These are phyloP conservation scores for Gloeostereum incarnatum DNA, from an alignment of 768 basidiomycete species.

Conservation along the genomic window DNA sequence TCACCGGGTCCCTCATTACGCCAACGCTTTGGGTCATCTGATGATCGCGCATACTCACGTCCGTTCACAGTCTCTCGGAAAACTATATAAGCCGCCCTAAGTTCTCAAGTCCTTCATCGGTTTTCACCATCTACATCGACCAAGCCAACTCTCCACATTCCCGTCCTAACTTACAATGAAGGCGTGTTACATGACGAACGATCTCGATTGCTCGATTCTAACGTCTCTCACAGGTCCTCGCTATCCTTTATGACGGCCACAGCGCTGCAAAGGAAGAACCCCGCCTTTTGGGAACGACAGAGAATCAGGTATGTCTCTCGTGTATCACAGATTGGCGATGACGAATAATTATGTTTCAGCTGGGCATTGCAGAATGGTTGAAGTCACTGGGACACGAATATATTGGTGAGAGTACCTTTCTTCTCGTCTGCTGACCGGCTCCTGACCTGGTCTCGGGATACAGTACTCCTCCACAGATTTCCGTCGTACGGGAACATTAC, in stretches of 20 bases:
- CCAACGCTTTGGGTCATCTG: no score
- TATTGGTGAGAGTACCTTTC: conserved; percentile 36
- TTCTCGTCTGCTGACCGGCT: background rate
- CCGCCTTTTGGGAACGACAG: conserved; percentile 70
- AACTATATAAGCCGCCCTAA: no score
- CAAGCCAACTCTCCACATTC: no score
- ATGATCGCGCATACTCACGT: no score
- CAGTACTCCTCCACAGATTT: background rate
- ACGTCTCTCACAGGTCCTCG: conserved; percentile 65
- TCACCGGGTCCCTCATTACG: no score
- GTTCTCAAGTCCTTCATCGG: no score
- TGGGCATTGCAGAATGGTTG: conserved; percentile 67
- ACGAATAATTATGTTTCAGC: conserved; percentile 25
- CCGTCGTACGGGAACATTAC: conserved; percentile 1
- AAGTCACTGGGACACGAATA: conserved; percentile 66
- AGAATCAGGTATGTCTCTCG: conserved; percentile 51
- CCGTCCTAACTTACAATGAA: no score
- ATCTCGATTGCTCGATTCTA: no score
- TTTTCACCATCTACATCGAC: no score
- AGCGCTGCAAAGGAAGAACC: conserved; percentile 59
- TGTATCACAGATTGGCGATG: background rate
- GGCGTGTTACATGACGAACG: no score
- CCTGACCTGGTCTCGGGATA: background rate
- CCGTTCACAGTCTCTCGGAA: no score
- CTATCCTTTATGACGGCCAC: conserved; percentile 65